Evolutionary conservation across 176 grass and related monocot species (phyloP).

Genomic region (Rhynchospora pubera): DNA sequence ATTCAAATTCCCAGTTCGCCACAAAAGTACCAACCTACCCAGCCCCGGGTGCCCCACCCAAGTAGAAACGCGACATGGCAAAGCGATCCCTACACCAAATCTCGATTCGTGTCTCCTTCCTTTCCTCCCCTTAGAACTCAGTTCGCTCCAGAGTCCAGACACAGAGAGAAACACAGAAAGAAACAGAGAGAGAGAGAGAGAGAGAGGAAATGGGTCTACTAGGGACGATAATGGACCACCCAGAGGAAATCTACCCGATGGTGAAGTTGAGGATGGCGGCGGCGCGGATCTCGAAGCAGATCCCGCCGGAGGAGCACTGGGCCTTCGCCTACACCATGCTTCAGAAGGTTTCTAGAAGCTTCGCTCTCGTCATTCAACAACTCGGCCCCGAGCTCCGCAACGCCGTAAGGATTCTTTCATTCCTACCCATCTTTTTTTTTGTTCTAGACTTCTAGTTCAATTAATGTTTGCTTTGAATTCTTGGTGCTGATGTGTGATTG

Average conservation of each 20-base stretch:
- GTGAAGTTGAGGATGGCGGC: slow-evolving; percentile 72
- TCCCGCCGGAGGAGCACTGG: slow-evolving; percentile 88
- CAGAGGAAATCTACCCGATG: slow-evolving; percentile 69
- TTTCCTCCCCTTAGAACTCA: background rate
- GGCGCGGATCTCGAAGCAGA: slow-evolving; percentile 72
- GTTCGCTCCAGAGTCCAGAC: background rate
- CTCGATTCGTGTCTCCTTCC: background rate
- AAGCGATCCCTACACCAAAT: background rate
- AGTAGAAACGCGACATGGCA: background rate
- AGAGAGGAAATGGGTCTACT: slow-evolving; percentile 26
- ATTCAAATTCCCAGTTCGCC: background rate
- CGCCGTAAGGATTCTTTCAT: slow-evolving; percentile 39
- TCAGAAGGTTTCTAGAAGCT: slow-evolving; percentile 88
- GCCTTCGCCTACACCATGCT: slow-evolving; percentile 96
- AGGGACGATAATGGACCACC: slow-evolving; percentile 34
- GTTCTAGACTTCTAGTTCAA: background rate
- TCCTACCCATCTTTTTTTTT: background rate
- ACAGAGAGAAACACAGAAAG: background rate
- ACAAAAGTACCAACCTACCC: background rate
- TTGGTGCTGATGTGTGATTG: background rate
- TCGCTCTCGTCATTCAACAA: slow-evolving; percentile 98
- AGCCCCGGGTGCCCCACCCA: background rate
- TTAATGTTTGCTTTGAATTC: background rate
- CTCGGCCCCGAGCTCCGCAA: slow-evolving; percentile 74
- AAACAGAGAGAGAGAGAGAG: background rate